These are phyloP conservation scores for Zizania palustris DNA, from an alignment of 202 grass and related monocot species.

Conservation along the genomic window DNA sequence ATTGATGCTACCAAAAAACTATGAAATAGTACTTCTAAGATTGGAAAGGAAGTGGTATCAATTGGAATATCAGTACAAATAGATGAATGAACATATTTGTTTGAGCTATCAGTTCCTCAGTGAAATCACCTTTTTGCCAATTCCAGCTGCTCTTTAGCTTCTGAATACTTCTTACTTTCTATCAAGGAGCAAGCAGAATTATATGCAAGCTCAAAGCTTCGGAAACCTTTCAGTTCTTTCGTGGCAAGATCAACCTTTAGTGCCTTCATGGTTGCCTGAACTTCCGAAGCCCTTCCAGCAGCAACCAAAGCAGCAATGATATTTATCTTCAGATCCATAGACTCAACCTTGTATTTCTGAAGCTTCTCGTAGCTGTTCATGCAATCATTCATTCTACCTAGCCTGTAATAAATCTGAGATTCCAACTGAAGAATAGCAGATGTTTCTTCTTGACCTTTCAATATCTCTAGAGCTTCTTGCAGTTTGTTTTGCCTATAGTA, in stretches of 20 bases:
- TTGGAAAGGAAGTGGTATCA: not conserved
- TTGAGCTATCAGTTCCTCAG: constrained; percentile 18
- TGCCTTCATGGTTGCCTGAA: constrained; percentile 66
- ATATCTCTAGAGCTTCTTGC: constrained; percentile 68
- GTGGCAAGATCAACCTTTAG: constrained; percentile 66
- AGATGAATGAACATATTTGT: constrained; percentile 1
- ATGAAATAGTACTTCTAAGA: constrained; percentile 32
- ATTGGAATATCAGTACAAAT: constrained; percentile 12
- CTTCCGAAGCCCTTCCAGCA: constrained; percentile 78
- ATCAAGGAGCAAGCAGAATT: constrained; percentile 91
- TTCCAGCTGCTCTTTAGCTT: constrained; percentile 79
- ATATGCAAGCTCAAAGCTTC: constrained; percentile 89
- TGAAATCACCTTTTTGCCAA: constrained; percentile 74
- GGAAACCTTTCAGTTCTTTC: constrained; percentile 58
- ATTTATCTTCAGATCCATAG: constrained; percentile 87
- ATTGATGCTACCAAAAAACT: not conserved
- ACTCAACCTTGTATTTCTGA: constrained; percentile 78
- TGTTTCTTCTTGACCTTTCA: constrained; percentile 72
- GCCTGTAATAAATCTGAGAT: constrained; percentile 89
- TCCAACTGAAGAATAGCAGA: constrained; percentile 76
- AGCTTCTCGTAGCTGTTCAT: constrained; percentile 87
- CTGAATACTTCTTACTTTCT: constrained; percentile 80
- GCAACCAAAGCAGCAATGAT: constrained; percentile 80
- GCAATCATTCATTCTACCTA: constrained; percentile 83
- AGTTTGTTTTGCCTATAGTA: constrained; percentile 92